Evolutionary conservation across 768 basidiomycete genomes (phyloP).

Genomic region (Macrolepiota dolichaula): DNA sequence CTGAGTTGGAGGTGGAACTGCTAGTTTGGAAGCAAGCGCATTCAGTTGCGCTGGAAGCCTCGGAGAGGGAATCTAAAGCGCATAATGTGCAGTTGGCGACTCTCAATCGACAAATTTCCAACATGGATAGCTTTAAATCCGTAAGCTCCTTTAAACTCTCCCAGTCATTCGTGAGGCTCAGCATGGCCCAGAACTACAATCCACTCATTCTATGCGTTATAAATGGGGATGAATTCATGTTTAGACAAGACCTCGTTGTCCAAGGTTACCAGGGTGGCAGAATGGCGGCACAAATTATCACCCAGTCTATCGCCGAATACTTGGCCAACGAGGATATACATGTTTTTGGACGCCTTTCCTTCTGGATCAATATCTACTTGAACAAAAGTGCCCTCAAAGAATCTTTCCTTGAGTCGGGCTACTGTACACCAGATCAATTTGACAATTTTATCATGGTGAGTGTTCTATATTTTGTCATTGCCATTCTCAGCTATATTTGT

Average conservation of each 20-base stretch:
- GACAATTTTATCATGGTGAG: constrained; percentile 60
- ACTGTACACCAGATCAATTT: constrained; percentile 64
- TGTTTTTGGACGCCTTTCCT: constrained; percentile 61
- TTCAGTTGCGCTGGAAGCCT: constrained; percentile 54
- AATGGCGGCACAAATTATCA: constrained; percentile 60
- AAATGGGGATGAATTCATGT: constrained; percentile 70
- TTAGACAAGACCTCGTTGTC: constrained; percentile 52
- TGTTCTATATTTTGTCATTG: constrained; percentile 4
- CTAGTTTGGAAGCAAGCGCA: constrained; percentile 72
- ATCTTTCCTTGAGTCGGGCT: constrained; percentile 43
- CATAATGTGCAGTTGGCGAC: constrained; percentile 66
- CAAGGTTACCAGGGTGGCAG: constrained; percentile 69
- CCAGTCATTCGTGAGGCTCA: neutral
- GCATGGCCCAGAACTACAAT: constrained; percentile 45
- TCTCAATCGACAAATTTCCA: constrained; percentile 62
- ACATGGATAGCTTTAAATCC: constrained; percentile 50
- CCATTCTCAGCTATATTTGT: constrained; percentile 7
- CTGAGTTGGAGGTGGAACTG: constrained; percentile 68
- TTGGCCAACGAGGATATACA: constrained; percentile 60
- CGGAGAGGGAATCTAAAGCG: constrained; percentile 60
- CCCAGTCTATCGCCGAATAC: constrained; percentile 66
- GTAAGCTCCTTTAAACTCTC: constrained; percentile 20
- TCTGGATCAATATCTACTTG: constrained; percentile 73
- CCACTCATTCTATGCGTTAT: constrained; percentile 73
- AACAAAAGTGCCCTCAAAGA: constrained; percentile 57